Base-by-base conservation (phyloP, 2,329 filamentous ascomycete genomes). In the Sporothrix curviconia region DNA sequence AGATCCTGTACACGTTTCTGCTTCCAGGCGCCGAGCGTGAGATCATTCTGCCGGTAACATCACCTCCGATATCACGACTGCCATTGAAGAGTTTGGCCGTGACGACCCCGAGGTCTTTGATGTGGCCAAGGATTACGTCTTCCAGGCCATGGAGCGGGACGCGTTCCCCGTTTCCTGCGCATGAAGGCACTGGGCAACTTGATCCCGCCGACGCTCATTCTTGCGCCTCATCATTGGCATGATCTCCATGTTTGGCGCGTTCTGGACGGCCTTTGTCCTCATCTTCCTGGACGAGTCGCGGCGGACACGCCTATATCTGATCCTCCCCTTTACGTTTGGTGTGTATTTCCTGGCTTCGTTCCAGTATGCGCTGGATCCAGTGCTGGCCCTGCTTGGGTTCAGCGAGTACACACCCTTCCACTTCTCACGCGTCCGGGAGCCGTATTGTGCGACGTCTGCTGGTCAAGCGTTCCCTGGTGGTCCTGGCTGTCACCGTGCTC, bases 141-240 rank as follows among this genome's bases (percentile, higher is more conserved):
- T 97, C 72, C 95, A 99, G 74, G 95, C 95, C 34, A 99, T 99
- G 94, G 95, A 99, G 74, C 84, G 95, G 57, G 94, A 99, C 74
- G 94, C 95, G n/a, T 99, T 96, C 70, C 94, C 95, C 0, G 92
- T 1, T 99, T 99, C 73, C 79, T 99, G 59, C 83, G 92, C 68
- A 90, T 90, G 74, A 97, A 97, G 75, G 94, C 94, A 3, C 79
- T 99, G 24, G 95, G 95, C 60, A 99, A 99, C 68, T 80, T 99
- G 14, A 92, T 99, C 28, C 94, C 92, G 3, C 84, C 92, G 15
- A 95, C 90, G 47, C 86, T 95, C 64, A 84, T 97, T 68, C n/a
- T 79, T 95, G 64, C 83, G 94, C 55, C 77, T 97, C 53, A 90
- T 95, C 46, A 70, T 96, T 64, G 94, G 92, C 36, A 79, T 99